Percentiles rank a stretch among this genome's conserved stretches.
phyloP scores from a whole-genome alignment of 2,329 filamentous ascomycete species.

The Aureobasidium vineae region DNA sequence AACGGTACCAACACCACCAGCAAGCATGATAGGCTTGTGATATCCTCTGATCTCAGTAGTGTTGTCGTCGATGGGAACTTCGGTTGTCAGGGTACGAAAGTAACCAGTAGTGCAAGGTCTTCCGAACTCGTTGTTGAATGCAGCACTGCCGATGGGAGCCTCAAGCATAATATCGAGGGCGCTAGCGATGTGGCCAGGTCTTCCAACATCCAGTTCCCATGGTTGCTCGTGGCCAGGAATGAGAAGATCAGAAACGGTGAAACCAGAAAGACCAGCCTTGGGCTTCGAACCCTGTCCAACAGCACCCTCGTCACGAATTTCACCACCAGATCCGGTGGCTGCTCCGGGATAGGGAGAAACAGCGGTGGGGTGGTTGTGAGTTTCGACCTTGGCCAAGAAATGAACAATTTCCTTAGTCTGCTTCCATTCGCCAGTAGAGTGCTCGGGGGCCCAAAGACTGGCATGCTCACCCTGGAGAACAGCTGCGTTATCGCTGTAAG shows the following conservation, averaged over 20 bases:
- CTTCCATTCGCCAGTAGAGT: slow-evolving; percentile 82
- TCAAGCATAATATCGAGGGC: slow-evolving; percentile 97
- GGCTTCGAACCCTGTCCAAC: slow-evolving; percentile 90
- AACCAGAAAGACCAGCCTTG: slow-evolving; percentile 88
- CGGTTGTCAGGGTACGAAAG: slow-evolving; percentile 83
- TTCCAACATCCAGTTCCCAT: slow-evolving; percentile 90
- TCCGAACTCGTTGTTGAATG: slow-evolving; percentile 98
- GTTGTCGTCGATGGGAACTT: slow-evolving; percentile 60
- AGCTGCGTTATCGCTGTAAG: slow-evolving; percentile 98
- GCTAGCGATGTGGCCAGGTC: slow-evolving; percentile 87
- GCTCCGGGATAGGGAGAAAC: slow-evolving; percentile 92
- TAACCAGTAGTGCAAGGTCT: slow-evolving; percentile 84
- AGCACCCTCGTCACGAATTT: slow-evolving; percentile 92
- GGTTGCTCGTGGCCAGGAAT: slow-evolving; percentile 80
- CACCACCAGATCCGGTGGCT: slow-evolving; percentile 90
- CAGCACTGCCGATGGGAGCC: slow-evolving; percentile 88
- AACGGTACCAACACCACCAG: slow-evolving; percentile 90
- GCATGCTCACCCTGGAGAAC: slow-evolving; percentile 73
- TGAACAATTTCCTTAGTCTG: slow-evolving; percentile 83
- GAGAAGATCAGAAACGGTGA: slow-evolving; percentile 90
- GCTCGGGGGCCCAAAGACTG: slow-evolving; percentile 83
- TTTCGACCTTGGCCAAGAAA: slow-evolving; percentile 92
- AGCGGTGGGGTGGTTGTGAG: slow-evolving; percentile 95
- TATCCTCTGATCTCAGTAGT: slow-evolving; percentile 78
- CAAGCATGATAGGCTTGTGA: slow-evolving; percentile 99